phyloP scores from a whole-genome alignment of 2,329 filamentous ascomycete species.

The Pseudogymnoascus sp. region DNA sequence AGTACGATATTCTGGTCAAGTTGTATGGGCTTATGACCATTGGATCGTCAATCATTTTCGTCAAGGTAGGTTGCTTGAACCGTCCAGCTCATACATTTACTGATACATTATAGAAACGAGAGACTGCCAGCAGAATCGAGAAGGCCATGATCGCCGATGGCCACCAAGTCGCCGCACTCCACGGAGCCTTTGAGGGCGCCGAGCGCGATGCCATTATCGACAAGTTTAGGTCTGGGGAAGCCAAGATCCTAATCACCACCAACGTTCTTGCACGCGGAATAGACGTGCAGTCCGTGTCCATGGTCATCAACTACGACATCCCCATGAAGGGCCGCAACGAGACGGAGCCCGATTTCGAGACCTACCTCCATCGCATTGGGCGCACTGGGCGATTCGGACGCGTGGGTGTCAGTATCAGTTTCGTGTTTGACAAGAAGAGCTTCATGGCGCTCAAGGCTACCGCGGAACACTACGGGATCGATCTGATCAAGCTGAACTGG shows the following conservation, averaged over 20 bases:
- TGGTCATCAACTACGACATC: conserved; percentile 97
- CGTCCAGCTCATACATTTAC: background rate
- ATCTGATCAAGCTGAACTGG: conserved; percentile 72
- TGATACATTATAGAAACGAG: conserved; percentile 54
- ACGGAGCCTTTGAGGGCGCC: conserved; percentile 75
- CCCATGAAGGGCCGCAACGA: conserved; percentile 70
- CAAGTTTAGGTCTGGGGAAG: conserved; percentile 74
- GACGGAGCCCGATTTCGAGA: conserved; percentile 80
- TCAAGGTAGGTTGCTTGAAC: conserved; percentile 53
- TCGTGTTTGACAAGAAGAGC: conserved; percentile 79
- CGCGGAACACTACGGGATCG: conserved; percentile 67
- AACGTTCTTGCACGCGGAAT: conserved; percentile 96
- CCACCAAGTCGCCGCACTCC: conserved; percentile 83
- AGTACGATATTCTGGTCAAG: conserved; percentile 82
- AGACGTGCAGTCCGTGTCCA: conserved; percentile 84
- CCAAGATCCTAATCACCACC: conserved; percentile 95
- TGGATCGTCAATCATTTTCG: conserved; percentile 95
- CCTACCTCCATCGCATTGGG: conserved; percentile 95
- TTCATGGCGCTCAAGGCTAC: conserved; percentile 76
- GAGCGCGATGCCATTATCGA: conserved; percentile 80
- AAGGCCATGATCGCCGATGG: conserved; percentile 78
- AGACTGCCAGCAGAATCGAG: conserved; percentile 79
- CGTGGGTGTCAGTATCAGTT: conserved; percentile 90
- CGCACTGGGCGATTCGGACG: conserved; percentile 94
- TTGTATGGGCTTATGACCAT: conserved; percentile 96